Evolutionary conservation across 768 basidiomycete genomes (phyloP).

Genomic region (Candolleomyces efflorescens): DNA sequence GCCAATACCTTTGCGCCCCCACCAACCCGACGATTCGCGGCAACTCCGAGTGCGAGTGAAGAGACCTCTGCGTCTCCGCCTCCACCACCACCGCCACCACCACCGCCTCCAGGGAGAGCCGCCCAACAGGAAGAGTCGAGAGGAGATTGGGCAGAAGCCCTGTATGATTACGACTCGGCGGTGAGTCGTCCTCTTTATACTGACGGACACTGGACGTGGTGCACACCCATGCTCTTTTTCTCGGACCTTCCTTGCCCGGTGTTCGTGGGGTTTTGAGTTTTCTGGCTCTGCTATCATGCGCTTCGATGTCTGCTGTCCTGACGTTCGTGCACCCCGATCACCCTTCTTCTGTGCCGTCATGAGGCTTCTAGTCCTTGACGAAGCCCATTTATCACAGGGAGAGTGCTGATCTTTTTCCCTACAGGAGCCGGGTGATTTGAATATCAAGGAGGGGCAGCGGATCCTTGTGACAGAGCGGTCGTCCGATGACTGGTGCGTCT

Average conservation of each 20-base stretch:
- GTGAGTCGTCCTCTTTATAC: conserved; percentile 29
- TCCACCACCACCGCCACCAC: conserved; percentile 25
- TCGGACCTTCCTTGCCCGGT: not conserved
- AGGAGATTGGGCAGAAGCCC: conserved; percentile 74
- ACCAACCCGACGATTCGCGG: conserved; percentile 31
- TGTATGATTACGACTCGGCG: conserved; percentile 70
- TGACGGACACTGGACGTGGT: not conserved
- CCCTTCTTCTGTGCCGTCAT: not conserved
- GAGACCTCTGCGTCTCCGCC: conserved; percentile 20
- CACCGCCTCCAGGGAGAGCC: conserved; percentile 25
- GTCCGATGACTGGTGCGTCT: conserved; percentile 71
- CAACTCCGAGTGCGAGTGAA: conserved; percentile 19
- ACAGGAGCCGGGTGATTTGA: conserved; percentile 69
- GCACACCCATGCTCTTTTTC: not conserved
- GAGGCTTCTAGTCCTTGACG: not conserved
- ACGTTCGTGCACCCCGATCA: not conserved
- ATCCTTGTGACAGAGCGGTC: conserved; percentile 63
- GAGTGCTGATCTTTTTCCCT: not conserved
- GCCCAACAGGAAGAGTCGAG: conserved; percentile 27
- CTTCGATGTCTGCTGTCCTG: not conserved
- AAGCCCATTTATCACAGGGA: not conserved
- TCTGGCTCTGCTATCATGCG: not conserved
- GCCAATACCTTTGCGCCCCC: conserved; percentile 43
- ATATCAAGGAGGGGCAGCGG: conserved; percentile 49
- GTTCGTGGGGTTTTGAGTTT: not conserved